Conservation (phyloP, 768 basidiomycete species). For the Tephrocybe sp. region DNA sequence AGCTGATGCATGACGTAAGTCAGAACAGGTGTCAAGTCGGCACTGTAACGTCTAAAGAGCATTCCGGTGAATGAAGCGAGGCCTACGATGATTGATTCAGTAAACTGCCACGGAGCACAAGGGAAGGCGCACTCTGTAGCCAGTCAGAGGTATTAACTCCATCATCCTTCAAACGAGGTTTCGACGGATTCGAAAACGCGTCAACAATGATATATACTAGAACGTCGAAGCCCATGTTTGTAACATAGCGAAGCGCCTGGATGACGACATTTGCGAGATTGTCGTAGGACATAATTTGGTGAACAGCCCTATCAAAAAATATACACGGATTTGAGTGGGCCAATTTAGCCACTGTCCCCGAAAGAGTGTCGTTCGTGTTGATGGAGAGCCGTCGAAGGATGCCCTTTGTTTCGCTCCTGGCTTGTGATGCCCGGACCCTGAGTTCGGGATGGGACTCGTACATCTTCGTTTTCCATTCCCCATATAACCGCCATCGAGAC, state of each 20-base stretch:
- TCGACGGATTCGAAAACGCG: constrained; percentile 78
- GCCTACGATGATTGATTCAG: constrained; percentile 43
- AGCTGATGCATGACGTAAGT: constrained; percentile 92
- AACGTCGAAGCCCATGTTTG: constrained; percentile 93
- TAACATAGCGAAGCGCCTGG: constrained; percentile 84
- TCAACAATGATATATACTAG: constrained; percentile 86
- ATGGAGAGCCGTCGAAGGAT: constrained; percentile 84
- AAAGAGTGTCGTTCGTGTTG: constrained; percentile 79
- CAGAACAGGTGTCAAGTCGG: constrained; percentile 79
- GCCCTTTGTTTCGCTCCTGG: constrained; percentile 84
- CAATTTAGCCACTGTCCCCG: constrained; percentile 87
- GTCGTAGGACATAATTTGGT: constrained; percentile 95
- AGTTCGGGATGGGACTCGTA: constrained; percentile 80
- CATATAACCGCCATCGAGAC: constrained; percentile 87
- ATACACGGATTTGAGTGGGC: constrained; percentile 94
- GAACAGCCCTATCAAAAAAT: constrained; percentile 84
- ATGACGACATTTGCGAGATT: constrained; percentile 90
- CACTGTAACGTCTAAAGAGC: constrained; percentile 83
- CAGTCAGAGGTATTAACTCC: constrained; percentile 89
- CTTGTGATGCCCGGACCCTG: constrained; percentile 75
- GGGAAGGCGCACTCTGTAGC: constrained; percentile 76
- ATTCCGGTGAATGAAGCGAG: constrained; percentile 92
- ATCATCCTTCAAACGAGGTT: constrained; percentile 84
- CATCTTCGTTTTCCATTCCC: constrained; percentile 82
- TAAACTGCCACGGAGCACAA: constrained; percentile 1